phyloP scores from a whole-genome alignment of 73 alveolate species.

The Stentor coeruleus region DNA sequence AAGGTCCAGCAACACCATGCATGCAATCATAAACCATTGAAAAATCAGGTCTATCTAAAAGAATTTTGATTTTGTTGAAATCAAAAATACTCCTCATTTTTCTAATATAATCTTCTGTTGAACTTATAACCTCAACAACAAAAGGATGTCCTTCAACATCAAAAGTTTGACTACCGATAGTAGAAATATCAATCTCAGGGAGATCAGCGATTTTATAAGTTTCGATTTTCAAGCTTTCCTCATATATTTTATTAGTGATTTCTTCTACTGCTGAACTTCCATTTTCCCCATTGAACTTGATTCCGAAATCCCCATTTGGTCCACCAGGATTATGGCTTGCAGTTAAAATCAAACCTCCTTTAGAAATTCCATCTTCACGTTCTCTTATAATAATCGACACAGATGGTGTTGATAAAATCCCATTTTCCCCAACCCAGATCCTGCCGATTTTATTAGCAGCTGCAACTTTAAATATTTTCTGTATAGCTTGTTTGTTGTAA shows the following conservation, averaged over 20 bases:
- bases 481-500: slow-evolving; percentile 69
- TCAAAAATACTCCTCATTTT: slow-evolving; percentile 86
- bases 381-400: slow-evolving; percentile 87
- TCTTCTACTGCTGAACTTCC: slow-evolving; percentile 99
- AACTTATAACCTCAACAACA: slow-evolving; percentile 66
- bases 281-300: slow-evolving; percentile 89
- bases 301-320: slow-evolving; percentile 93
- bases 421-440: slow-evolving; percentile 90
- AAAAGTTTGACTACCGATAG: slow-evolving; percentile 53
- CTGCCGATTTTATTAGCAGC: slow-evolving; percentile 88
- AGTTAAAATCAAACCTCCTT: slow-evolving; percentile 96
- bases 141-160: slow-evolving; percentile 29
- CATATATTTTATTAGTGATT: slow-evolving; percentile 78
- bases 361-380: slow-evolving; percentile 75
- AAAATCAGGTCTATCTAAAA: slow-evolving; percentile 86
- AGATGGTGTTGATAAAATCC: slow-evolving; percentile 97
- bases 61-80: slow-evolving; percentile 78
- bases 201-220: slow-evolving; percentile 59
- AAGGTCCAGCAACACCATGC: slow-evolving; percentile 98
- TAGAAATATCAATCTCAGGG: slow-evolving; percentile 58
- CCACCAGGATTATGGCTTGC: slow-evolving; percentile 99
- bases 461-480: slow-evolving; percentile 52
- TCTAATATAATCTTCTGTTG: slow-evolving; percentile 84
- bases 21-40: slow-evolving; percentile 89
- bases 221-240: slow-evolving; percentile 60